Conservation (phyloP, 306 rosid species). For the Macrotyloma uniflorum region DNA sequence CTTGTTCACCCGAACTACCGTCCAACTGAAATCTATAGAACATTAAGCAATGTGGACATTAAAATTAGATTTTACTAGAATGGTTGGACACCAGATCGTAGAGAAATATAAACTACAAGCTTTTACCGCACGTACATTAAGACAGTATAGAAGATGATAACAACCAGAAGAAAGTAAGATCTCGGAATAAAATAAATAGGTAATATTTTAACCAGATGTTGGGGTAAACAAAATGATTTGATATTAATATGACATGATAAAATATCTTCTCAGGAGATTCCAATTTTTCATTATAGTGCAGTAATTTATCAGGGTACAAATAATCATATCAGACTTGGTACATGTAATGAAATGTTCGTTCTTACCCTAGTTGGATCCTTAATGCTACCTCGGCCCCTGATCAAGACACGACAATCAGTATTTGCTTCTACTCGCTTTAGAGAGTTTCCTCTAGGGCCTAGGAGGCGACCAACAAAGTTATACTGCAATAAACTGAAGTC, state of each 20-base stretch:
- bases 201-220: background rate
- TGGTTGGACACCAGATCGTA: background rate
- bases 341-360: slow-evolving; percentile 18
- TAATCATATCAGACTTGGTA: background rate
- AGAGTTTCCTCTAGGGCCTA: slow-evolving; percentile 99
- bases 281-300: slow-evolving; percentile 6
- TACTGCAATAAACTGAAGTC: slow-evolving; percentile 56
- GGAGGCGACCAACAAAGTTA: slow-evolving; percentile 97
- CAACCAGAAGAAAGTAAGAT: background rate
- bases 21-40: slow-evolving; percentile 31
- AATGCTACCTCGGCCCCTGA: slow-evolving; percentile 99
- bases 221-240: slow-evolving; percentile 13
- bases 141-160: background rate
- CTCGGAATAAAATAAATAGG: background rate
- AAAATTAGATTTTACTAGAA: background rate
- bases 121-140: background rate
- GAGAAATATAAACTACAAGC: slow-evolving; percentile 9
- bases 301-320: slow-evolving; percentile 14
- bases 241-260: background rate
- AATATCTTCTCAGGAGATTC: background rate
- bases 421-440: slow-evolving; percentile 95
- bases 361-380: slow-evolving; percentile 90
- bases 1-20: slow-evolving; percentile 1
- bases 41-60: background rate
- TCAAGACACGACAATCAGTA: slow-evolving; percentile 95